These are phyloP conservation scores for Salix koriyanagi DNA, from an alignment of 345 rosid genomes.

Conservation along the genomic window DNA sequence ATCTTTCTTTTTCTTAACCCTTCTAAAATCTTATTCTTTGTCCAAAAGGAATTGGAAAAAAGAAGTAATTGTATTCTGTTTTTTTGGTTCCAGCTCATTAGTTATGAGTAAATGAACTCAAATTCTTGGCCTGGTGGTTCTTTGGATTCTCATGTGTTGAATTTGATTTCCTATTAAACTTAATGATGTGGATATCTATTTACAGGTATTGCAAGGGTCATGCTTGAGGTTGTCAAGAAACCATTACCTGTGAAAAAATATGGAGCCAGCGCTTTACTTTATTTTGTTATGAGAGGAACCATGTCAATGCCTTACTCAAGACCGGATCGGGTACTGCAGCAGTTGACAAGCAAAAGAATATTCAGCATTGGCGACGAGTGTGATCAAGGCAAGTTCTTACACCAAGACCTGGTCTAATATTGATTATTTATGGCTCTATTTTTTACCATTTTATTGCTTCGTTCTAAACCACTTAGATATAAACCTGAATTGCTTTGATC, in stretches of 20 bases:
- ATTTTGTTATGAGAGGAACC: conserved; percentile 61
- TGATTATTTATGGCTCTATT: not conserved
- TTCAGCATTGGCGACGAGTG: conserved; percentile 48
- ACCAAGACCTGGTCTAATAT: not conserved
- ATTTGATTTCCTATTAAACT: conserved; percentile 2
- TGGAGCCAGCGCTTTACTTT: conserved; percentile 63
- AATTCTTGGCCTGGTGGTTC: not conserved
- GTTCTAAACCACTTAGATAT: not conserved
- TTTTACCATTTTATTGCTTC: not conserved
- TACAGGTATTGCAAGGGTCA: conserved; percentile 59
- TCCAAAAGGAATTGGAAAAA: not conserved
- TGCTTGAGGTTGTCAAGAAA: conserved; percentile 59
- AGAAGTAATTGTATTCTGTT: not conserved
- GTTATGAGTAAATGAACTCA: not conserved
- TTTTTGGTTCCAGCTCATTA: not conserved
- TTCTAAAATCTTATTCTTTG: no score
- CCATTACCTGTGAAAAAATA: conserved; percentile 40
- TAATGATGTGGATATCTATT: not conserved
- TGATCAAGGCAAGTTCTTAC: conserved; percentile 48
- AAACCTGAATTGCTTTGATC: not conserved
- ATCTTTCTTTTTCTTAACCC: no score
- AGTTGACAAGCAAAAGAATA: conserved; percentile 48
- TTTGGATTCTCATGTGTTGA: not conserved
- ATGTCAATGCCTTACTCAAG: conserved; percentile 60
- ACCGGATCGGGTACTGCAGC: conserved; percentile 47